Evolutionary conservation across 106 monocot genomes (phyloP).

Genomic region (Phalaenopsis aphrodite): DNA sequence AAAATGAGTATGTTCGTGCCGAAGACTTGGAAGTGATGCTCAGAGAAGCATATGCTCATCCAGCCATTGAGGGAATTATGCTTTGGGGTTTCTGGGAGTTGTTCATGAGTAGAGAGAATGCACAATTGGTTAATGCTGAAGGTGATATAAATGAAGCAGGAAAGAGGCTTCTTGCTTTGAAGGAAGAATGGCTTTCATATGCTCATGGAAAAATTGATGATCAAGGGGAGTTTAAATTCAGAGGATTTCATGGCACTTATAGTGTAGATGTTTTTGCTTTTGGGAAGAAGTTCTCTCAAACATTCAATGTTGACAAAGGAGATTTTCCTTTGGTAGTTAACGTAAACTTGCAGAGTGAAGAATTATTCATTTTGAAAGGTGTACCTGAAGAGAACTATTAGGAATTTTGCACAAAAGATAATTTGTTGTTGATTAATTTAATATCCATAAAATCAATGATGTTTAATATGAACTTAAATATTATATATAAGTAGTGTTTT

Average conservation of each 20-base stretch:
- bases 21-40: constrained; percentile 86
- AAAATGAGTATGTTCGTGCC: constrained; percentile 47
- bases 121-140: constrained; percentile 72
- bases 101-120: constrained; percentile 55
- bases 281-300: constrained; percentile 3
- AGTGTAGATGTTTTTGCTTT: constrained; percentile 31
- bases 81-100: constrained; percentile 93
- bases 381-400: too few species aligned
- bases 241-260: constrained; percentile 76
- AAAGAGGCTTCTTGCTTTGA: constrained; percentile 46
- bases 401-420: too few species aligned
- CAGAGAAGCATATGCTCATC: constrained; percentile 83
- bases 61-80: constrained; percentile 79
- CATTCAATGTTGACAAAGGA: constrained; percentile 10
- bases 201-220: constrained; percentile 40
- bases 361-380: background rate
- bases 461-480: too few species aligned
- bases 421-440: too few species aligned
- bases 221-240: constrained; percentile 58
- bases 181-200: constrained; percentile 77
- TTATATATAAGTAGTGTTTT: too few species aligned
- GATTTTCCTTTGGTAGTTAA: constrained; percentile 8
- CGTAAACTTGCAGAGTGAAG: background rate
- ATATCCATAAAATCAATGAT: too few species aligned
- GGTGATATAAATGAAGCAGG: constrained; percentile 92